These are phyloP conservation scores for Hemisphaericaspora lyxosophila DNA, from an alignment of 1,139 yeast species.

Conservation along the genomic window DNA sequence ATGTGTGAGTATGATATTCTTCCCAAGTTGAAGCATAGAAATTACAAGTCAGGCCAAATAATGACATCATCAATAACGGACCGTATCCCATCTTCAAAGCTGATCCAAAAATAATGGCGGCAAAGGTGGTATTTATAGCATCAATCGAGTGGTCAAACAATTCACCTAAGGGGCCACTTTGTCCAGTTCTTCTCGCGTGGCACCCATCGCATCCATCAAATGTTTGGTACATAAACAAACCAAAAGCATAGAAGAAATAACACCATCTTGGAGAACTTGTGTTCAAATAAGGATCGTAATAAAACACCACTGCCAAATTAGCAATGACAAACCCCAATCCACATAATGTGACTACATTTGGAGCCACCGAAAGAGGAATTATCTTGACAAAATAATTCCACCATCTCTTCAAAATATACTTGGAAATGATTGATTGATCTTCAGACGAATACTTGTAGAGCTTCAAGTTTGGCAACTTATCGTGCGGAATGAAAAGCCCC, in stretches of 20 bases:
- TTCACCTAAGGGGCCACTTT: slow-evolving; percentile 93
- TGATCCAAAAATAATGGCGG: slow-evolving; percentile 69
- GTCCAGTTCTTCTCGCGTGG: slow-evolving; percentile 92
- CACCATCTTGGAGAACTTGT: slow-evolving; percentile 75
- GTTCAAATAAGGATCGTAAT: slow-evolving; percentile 69
- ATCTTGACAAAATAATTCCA: slow-evolving; percentile 70
- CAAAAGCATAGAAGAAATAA: slow-evolving; percentile 76
- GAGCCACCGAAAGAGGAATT: slow-evolving; percentile 87
- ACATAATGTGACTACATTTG: slow-evolving; percentile 77
- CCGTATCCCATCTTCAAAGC: slow-evolving; percentile 73
- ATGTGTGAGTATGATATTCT: slow-evolving; percentile 85
- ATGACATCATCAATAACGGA: slow-evolving; percentile 60
- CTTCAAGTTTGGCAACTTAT: slow-evolving; percentile 61
- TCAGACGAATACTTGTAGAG: slow-evolving; percentile 73
- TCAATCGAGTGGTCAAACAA: slow-evolving; percentile 92
- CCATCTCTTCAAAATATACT: slow-evolving; percentile 74
- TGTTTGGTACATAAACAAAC: slow-evolving; percentile 87
- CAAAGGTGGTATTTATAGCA: slow-evolving; percentile 85
- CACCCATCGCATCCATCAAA: slow-evolving; percentile 96
- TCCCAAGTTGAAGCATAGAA: slow-evolving; percentile 95
- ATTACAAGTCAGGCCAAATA: slow-evolving; percentile 75
- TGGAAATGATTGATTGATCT: slow-evolving; percentile 78
- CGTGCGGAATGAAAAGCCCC: slow-evolving; percentile 72
- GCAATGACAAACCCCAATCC: slow-evolving; percentile 72
- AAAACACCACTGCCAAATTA: slow-evolving; percentile 65